Evolutionary conservation across 2,329 filamentous ascomycete species (phyloP).

Genomic region (Epicoccum sorghinum): DNA sequence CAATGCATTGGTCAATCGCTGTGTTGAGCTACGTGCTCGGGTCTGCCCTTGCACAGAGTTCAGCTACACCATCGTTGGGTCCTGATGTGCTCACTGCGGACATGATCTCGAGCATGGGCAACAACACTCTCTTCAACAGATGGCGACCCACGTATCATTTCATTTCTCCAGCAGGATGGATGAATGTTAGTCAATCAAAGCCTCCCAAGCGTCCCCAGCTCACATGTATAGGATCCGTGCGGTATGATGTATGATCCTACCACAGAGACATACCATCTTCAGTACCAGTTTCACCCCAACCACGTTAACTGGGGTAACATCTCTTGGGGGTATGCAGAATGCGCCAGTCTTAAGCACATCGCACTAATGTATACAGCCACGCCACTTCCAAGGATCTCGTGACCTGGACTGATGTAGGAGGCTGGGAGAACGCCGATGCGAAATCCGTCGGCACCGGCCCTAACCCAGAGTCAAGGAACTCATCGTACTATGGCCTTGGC

Average conservation of each 20-base stretch:
- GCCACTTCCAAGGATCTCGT: conserved; percentile 58
- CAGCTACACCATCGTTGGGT: conserved; percentile 14
- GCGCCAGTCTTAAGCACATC: conserved; percentile 23
- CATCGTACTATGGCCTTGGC: conserved; percentile 57
- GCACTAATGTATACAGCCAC: conserved; percentile 54
- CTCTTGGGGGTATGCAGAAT: conserved; percentile 37
- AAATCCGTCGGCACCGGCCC: conserved; percentile 50
- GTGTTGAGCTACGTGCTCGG: conserved; percentile 36
- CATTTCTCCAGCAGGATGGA: conserved; percentile 56
- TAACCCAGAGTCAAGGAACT: conserved; percentile 33
- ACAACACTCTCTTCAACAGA: conserved; percentile 57
- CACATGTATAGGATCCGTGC: conserved; percentile 53
- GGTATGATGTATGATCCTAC: conserved; percentile 58
- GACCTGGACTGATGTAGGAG: conserved; percentile 53
- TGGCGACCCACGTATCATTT: conserved; percentile 57
- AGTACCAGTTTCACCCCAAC: conserved; percentile 60
- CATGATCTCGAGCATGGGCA: conserved; percentile 45
- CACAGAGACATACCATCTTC: conserved; percentile 57
- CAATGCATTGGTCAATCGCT: conserved; percentile 32
- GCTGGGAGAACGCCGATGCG: conserved; percentile 54
- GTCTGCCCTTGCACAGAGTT: conserved; percentile 29
- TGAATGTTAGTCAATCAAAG: conserved; percentile 45
- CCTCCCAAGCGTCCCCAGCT: not conserved
- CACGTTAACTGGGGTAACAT: conserved; percentile 58
- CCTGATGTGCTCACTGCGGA: conserved; percentile 36